Evolutionary conservation across 148 eudicot genomes (phyloP).

Genomic region (Rhododendron mucronatum): DNA sequence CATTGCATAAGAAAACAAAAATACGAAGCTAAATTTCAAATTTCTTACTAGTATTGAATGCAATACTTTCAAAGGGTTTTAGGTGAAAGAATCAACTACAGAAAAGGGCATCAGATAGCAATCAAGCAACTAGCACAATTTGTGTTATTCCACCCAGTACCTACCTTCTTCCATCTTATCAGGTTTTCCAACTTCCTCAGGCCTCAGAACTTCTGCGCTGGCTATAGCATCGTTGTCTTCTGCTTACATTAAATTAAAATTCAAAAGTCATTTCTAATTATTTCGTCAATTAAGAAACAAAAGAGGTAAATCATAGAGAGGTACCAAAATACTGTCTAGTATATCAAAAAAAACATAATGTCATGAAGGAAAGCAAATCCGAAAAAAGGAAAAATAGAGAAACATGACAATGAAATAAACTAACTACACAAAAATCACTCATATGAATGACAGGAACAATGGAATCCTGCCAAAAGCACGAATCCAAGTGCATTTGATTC

Average conservation of each 20-base stretch:
- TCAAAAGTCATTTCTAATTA: neutral
- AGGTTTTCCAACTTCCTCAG: constrained; percentile 34
- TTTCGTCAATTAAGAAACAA: too few relatives aligned
- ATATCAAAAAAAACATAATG: too few relatives aligned
- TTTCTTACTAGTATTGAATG: neutral
- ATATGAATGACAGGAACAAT: neutral
- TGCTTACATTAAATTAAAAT: constrained; percentile 12
- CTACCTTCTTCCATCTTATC: constrained; percentile 59
- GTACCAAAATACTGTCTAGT: too few relatives aligned
- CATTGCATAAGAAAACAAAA: neutral
- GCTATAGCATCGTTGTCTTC: constrained; percentile 38
- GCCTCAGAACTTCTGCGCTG: constrained; percentile 31
- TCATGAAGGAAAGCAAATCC: neutral
- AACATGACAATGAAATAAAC: neutral
- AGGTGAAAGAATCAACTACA: neutral
- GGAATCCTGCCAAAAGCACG: neutral
- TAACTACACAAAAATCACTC: neutral
- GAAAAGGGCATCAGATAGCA: neutral
- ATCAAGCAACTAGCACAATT: neutral
- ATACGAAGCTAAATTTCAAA: neutral
- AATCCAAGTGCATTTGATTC: neutral
- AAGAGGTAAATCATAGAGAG: too few relatives aligned
- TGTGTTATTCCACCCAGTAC: neutral
- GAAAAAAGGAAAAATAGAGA: neutral
- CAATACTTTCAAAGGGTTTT: neutral